phyloP scores from a whole-genome alignment of 495 filamentous ascomycete genomes.

The Tuber umbilicatum region DNA sequence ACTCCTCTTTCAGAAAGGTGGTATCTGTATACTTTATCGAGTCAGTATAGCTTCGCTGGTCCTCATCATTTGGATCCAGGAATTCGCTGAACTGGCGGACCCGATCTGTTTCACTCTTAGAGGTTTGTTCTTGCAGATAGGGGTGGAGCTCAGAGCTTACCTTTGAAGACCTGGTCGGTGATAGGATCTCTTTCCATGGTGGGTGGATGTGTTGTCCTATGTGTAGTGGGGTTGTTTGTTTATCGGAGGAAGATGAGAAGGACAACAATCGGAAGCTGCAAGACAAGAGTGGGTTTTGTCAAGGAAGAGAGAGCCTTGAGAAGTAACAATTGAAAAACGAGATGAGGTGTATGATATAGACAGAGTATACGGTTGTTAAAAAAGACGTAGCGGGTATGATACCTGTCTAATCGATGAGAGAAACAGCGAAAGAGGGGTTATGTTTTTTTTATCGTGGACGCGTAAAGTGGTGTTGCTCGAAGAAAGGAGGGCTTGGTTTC shows the following conservation, averaged over 20 bases:
- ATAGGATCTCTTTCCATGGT: neutral
- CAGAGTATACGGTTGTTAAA: neutral
- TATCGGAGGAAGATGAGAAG: neutral
- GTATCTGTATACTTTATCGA: slow-evolving; percentile 19
- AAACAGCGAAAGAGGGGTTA: slow-evolving; percentile 1
- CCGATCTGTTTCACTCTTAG: slow-evolving; percentile 24
- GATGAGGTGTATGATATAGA: neutral
- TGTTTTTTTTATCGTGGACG: neutral
- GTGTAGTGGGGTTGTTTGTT: slow-evolving; percentile 2
- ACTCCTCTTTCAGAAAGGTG: neutral
- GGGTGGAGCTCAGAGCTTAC: neutral
- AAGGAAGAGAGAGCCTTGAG: neutral
- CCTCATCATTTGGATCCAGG: slow-evolving; percentile 38
- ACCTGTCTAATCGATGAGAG: neutral
- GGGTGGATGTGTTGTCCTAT: neutral
- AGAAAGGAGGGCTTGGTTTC: neutral
- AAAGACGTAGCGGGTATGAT: neutral
- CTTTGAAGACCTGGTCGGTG: slow-evolving; percentile 3
- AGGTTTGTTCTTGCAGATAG: neutral
- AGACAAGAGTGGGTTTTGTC: neutral
- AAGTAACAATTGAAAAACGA: neutral
- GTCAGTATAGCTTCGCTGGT: slow-evolving; percentile 35
- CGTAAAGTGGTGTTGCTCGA: neutral
- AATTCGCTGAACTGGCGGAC: slow-evolving; percentile 39
- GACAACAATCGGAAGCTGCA: neutral